These are phyloP conservation scores for Knoxia roxburghii DNA, from an alignment of 257 asterid species.

Conservation along the genomic window DNA sequence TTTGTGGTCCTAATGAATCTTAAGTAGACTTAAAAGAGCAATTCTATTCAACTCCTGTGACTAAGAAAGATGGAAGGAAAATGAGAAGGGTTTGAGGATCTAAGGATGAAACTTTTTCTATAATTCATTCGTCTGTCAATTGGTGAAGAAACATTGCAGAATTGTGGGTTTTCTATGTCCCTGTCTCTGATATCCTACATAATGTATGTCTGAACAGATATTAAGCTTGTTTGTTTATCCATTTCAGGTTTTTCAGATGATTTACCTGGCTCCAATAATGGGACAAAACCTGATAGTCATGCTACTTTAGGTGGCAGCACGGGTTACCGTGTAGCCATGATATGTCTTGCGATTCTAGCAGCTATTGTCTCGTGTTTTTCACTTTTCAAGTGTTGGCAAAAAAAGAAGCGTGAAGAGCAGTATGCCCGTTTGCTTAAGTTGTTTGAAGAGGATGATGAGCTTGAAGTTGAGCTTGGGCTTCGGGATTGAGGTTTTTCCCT, in stretches of 20 bases:
- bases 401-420: slow-evolving; percentile 85
- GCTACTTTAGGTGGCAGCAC: slow-evolving; percentile 34
- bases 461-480: slow-evolving; percentile 91
- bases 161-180: neutral
- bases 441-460: slow-evolving; percentile 93
- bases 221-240: neutral
- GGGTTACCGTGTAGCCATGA: slow-evolving; percentile 39
- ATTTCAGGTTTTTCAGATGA: slow-evolving; percentile 54
- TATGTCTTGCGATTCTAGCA: slow-evolving; percentile 38
- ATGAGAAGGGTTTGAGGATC: neutral
- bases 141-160: neutral
- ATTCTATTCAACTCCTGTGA: neutral
- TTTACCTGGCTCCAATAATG: slow-evolving; percentile 38
- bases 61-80: neutral
- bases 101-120: neutral
- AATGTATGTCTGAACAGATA: neutral
- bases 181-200: neutral
- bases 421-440: slow-evolving; percentile 78
- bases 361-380: slow-evolving; percentile 45
- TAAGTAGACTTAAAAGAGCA: neutral
- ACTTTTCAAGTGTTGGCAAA: slow-evolving; percentile 75
- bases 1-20: neutral
- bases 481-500: slow-evolving; percentile 46
- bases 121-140: neutral
- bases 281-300: slow-evolving; percentile 29